Percentiles rank a stretch among this genome's conserved stretches.
These are phyloP conservation scores for Curvularia sp. DNA, from an alignment of 2,329 filamentous ascomycete genomes.

Conservation along the genomic window DNA sequence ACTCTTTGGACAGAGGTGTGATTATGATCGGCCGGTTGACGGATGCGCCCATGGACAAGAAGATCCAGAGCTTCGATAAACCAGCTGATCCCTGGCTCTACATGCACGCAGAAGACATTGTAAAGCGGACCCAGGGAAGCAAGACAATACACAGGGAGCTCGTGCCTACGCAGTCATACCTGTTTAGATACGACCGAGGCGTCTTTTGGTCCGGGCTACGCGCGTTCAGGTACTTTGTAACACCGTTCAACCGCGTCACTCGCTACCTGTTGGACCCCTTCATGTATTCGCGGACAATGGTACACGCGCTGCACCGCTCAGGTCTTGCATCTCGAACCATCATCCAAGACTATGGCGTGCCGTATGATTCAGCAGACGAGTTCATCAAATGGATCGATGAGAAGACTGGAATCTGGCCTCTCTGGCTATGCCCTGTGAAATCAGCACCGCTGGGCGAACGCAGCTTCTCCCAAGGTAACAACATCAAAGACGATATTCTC, in stretches of 20 bases:
- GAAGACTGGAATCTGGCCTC: constrained; percentile 60
- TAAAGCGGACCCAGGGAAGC: constrained; percentile 22
- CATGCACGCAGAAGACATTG: constrained; percentile 63
- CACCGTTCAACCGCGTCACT: constrained; percentile 66
- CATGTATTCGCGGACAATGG: constrained; percentile 68
- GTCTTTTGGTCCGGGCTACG: constrained; percentile 70
- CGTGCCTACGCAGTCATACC: constrained; percentile 61
- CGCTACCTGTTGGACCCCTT: constrained; percentile 67
- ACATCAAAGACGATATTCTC: constrained; percentile 40
- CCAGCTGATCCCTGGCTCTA: constrained; percentile 76
- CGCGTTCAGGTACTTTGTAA: constrained; percentile 67
- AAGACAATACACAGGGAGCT: constrained; percentile 45
- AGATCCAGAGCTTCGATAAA: constrained; percentile 60
- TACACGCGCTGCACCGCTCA: constrained; percentile 67
- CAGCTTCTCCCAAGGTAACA: constrained; percentile 42
- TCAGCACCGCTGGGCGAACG: constrained; percentile 32
- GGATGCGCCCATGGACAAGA: constrained; percentile 53
- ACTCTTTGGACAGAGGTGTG: constrained; percentile 62
- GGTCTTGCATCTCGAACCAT: constrained; percentile 64
- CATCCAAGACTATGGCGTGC: constrained; percentile 69
- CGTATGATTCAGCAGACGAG: constrained; percentile 58
- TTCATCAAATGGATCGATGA: constrained; percentile 63
- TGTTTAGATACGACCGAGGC: constrained; percentile 69
- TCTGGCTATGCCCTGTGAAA: constrained; percentile 66
- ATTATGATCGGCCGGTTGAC: constrained; percentile 68